Base-by-base conservation (phyloP, 148 eudicot species). In the Gaultheria prostrata region DNA sequence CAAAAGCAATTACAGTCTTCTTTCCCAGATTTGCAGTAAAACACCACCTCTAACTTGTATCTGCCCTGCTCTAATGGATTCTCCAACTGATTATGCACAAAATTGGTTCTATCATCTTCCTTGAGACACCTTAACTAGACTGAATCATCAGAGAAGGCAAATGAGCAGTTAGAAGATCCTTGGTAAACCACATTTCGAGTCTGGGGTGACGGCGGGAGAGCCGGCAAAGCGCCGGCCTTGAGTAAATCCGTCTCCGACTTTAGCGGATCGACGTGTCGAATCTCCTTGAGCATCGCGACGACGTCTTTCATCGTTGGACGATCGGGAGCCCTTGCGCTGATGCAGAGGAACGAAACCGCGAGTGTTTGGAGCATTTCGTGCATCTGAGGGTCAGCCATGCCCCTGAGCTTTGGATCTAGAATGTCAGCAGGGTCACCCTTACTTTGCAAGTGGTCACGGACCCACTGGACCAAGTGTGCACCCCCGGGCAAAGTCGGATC, bases 281-380 rank as follows among this genome's bases (percentile, higher is more conserved):
- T 97, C 88, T 97, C 99, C 79, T 87, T 89, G 32, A 97, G 96
- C 98, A 97, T 97, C 3, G 98, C 99, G 56, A 91, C 98, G 0
- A 97, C 93, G 72, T 97, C 99, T 86, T 95, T 97, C 99, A 97
- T 97, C 28, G 84, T 80, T 13, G 99, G 99, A 2, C 99, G 97
- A 69, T 97, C 99, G 76, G 87, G 88, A 45, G 94, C 92, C 26
- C 95, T 87, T 43, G 86, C 85, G 87, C 95, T 89, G 51, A 91
- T 82, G 69, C 99, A 97, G n/a, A 97, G 90, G 76, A 93, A 88
- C 7, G 99, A 93, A 71, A 97, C 94, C 0, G 98, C 98, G 54
- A 97, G 83, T 11, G 98, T 93, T 78, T 97, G 99, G 26, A 97
- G 85, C 95, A 93, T 92, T 83, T 97, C 99, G 79, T 97, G 98